Evolutionary conservation across 345 rosid species (phyloP), one percentile per base, ranked within the genome.

Genomic region (Boechera stricta): DNA sequence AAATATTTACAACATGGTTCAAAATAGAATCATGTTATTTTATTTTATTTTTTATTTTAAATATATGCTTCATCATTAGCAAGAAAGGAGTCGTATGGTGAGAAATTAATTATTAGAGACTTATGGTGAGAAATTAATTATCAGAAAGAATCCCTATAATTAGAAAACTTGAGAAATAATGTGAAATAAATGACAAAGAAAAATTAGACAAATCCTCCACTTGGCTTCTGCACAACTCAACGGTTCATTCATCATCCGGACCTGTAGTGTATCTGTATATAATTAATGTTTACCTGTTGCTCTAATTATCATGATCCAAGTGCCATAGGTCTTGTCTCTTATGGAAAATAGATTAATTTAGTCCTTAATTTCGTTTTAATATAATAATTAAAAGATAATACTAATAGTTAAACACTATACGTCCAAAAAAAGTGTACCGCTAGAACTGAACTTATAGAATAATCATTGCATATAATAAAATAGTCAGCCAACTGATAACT

Each of bases 181-280:
- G 48, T 48, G 29, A 49, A 4, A 69, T 62, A 55, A 41, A 24
- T 26, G 63, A 41, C 56, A 76, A 54, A 62, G 6, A 32, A 52
- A 76, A 44, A 5, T 10, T 42, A 31, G 64, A 62, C 57, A 77
- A 53, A 61, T 24, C 41, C 26, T 53, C 64, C 74, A 76, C 75
- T 69, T 54, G 80, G 58, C 64, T 69, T 67, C 5, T 24, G 52
- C 54, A 76, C 69, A 76, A 44, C 80, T 76, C 80, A 69, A 53
- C n/a, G 55, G 58, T 64, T 32, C 70, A 62, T 51, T 53, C 76
- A 71, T 63, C 72, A 76, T 76, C 49, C 28, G 60, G 71, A 54
- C 57, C 71, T 64, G 61, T 63, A 69, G 54, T 69, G 54, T 60
- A 61, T 62, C 47, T 59, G 71, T 71, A 77, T 71, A 61, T 77